phyloP scores from a whole-genome alignment of 176 grass and related monocot genomes.

The Tillandsia leiboldiana region DNA sequence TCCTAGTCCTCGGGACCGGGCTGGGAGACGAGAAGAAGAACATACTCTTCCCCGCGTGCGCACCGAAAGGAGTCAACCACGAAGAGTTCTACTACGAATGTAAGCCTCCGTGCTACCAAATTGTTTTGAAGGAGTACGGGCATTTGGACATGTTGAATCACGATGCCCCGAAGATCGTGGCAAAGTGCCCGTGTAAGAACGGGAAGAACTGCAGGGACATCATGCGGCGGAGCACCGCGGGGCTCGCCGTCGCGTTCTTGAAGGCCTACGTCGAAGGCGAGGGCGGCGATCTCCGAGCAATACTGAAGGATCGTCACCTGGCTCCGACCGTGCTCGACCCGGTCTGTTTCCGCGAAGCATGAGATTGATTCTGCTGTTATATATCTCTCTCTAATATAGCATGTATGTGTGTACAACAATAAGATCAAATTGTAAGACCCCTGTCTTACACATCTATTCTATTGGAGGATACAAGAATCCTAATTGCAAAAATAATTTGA shows the following conservation, averaged over 20 bases:
- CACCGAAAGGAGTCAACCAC: slow-evolving; percentile 42
- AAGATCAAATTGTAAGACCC: too few species aligned
- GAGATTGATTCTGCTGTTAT: too few species aligned
- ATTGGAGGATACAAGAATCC: too few species aligned
- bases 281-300: slow-evolving; percentile 22
- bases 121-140: slow-evolving; percentile 44
- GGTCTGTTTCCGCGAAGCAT: neutral
- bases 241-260: slow-evolving; percentile 39
- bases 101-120: slow-evolving; percentile 39
- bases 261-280: slow-evolving; percentile 21
- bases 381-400: too few species aligned
- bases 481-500: too few species aligned
- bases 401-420: too few species aligned
- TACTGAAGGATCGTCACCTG: slow-evolving; percentile 26
- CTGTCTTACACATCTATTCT: too few species aligned
- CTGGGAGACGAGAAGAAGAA: slow-evolving; percentile 37
- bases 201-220: slow-evolving; percentile 33
- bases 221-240: slow-evolving; percentile 41
- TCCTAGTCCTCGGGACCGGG: slow-evolving; percentile 43
- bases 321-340: slow-evolving; percentile 37
- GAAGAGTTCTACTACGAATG: slow-evolving; percentile 45
- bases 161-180: slow-evolving; percentile 23
- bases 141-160: slow-evolving; percentile 54
- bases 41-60: slow-evolving; percentile 30
- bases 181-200: slow-evolving; percentile 36